These are phyloP conservation scores for Cryptosporidium xiaoi DNA, from an alignment of 169 alveolate genomes.

Conservation along the genomic window DNA sequence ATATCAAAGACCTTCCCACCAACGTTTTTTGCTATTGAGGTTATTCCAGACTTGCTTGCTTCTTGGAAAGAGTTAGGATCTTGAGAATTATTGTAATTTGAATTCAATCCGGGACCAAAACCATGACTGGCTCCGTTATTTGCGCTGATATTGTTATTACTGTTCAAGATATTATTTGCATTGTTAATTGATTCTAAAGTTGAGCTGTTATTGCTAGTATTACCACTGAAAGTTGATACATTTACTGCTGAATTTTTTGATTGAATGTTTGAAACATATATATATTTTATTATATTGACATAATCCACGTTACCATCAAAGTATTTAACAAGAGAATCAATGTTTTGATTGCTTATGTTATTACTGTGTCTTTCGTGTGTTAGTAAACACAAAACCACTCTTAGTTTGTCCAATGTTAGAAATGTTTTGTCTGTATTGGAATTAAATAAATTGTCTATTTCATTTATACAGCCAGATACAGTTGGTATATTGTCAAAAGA, in stretches of 20 bases:
- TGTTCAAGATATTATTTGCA: not conserved
- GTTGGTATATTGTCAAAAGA: conserved; percentile 68
- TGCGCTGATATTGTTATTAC: not conserved
- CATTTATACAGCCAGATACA: conserved; percentile 57
- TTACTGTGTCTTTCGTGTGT: conserved; percentile 67
- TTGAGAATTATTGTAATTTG: not conserved
- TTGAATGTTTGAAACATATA: conserved; percentile 6
- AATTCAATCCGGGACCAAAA: not conserved
- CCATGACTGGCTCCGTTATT: not conserved
- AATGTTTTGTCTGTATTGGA: conserved; percentile 49
- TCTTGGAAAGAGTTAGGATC: conserved; percentile 25
- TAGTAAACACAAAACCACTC: conserved; percentile 23
- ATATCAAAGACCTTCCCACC: conserved; percentile 71
- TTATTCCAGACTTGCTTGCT: conserved; percentile 38
- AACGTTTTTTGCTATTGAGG: conserved; percentile 54
- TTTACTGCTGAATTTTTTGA: conserved; percentile 1
- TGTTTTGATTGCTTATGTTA: conserved; percentile 27
- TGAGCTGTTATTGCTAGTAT: not conserved
- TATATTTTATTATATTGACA: conserved; percentile 21
- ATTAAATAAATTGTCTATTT: conserved; percentile 13
- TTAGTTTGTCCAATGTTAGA: conserved; percentile 19
- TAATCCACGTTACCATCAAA: conserved; percentile 25
- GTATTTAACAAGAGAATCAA: conserved; percentile 22
- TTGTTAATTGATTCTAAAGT: not conserved
- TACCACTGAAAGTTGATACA: not conserved